These are phyloP conservation scores for Gloeophyllum trabeum DNA, from an alignment of 768 basidiomycete species.

Conservation along the genomic window DNA sequence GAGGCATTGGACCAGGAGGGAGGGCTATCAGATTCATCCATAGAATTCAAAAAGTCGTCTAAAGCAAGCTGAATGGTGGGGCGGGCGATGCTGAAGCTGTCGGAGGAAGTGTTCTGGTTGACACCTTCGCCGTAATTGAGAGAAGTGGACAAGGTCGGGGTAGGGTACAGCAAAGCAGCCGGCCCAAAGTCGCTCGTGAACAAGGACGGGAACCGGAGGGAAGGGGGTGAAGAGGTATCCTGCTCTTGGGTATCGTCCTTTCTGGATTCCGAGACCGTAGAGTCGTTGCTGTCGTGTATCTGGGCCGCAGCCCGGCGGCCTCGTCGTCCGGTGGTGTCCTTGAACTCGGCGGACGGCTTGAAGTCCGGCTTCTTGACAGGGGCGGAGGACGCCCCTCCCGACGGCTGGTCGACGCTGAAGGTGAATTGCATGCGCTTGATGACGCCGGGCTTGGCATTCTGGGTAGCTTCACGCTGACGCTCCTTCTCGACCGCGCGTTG, in stretches of 20 bases:
- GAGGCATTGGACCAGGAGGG: slow-evolving; percentile 15
- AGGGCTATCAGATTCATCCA: slow-evolving; percentile 23
- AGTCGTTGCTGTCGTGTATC: slow-evolving; percentile 14
- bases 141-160: slow-evolving; percentile 53
- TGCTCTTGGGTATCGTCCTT: slow-evolving; percentile 23
- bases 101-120: slow-evolving; percentile 26
- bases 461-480: slow-evolving; percentile 56
- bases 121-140: slow-evolving; percentile 76
- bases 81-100: slow-evolving; percentile 51
- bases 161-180: slow-evolving; percentile 56
- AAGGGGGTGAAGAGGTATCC: slow-evolving; percentile 17
- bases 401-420: slow-evolving; percentile 70
- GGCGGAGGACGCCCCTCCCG: slow-evolving; percentile 17
- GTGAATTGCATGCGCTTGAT: slow-evolving; percentile 90
- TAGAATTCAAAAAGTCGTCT: slow-evolving; percentile 63
- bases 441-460: slow-evolving; percentile 52
- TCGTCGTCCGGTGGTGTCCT: slow-evolving; percentile 30
- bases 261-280: slow-evolving; percentile 9
- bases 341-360: slow-evolving; percentile 56
- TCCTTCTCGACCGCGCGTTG: slow-evolving; percentile 78
- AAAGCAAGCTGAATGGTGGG: slow-evolving; percentile 81
- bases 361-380: slow-evolving; percentile 55
- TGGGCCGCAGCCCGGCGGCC: slow-evolving; percentile 26
- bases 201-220: slow-evolving; percentile 61
- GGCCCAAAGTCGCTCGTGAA: slow-evolving; percentile 74